phyloP scores from a whole-genome alignment of 1,284 basidiomycete species.

The Sanguinoderma infundibulare region DNA sequence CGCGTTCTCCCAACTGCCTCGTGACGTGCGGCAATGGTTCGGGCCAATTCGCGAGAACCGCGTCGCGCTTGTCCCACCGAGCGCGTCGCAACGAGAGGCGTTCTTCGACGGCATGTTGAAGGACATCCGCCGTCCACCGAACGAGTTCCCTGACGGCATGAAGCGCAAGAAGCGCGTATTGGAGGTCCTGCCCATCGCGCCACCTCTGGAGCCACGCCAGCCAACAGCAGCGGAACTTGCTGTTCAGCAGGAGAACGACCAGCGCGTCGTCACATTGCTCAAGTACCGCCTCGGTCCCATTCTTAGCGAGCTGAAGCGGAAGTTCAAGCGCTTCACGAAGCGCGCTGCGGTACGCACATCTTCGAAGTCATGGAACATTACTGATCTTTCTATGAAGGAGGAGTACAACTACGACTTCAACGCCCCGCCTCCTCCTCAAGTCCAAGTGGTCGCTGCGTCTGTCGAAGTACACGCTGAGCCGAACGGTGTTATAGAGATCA shows the following conservation, averaged over 20 bases:
- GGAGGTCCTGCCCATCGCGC: slow-evolving; percentile 88
- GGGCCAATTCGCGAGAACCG: slow-evolving; percentile 80
- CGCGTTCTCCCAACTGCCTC: slow-evolving; percentile 69
- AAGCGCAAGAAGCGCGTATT: slow-evolving; percentile 84
- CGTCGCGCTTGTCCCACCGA: slow-evolving; percentile 63
- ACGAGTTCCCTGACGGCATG: slow-evolving; percentile 90
- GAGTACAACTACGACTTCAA: slow-evolving; percentile 68
- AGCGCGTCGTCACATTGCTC: slow-evolving; percentile 79
- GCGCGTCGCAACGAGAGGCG: slow-evolving; percentile 57
- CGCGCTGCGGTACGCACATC: slow-evolving; percentile 68
- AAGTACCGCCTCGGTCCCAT: slow-evolving; percentile 89
- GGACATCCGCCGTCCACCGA: slow-evolving; percentile 78
- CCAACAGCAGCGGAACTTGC: slow-evolving; percentile 87
- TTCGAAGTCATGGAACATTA: background rate
- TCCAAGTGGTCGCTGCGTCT: slow-evolving; percentile 40
- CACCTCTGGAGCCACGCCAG: slow-evolving; percentile 85
- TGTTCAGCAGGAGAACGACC: slow-evolving; percentile 84
- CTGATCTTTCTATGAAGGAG: slow-evolving; percentile 49
- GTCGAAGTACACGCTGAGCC: slow-evolving; percentile 45
- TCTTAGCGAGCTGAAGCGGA: slow-evolving; percentile 88
- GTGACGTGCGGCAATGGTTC: slow-evolving; percentile 93
- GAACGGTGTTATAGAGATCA: slow-evolving; percentile 51
- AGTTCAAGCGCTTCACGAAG: slow-evolving; percentile 92
- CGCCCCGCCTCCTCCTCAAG: slow-evolving; percentile 25
- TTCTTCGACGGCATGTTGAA: slow-evolving; percentile 83